These are phyloP conservation scores for Stephanodiscus minutulus DNA, from an alignment of 108 stramenopile species.

Conservation along the genomic window DNA sequence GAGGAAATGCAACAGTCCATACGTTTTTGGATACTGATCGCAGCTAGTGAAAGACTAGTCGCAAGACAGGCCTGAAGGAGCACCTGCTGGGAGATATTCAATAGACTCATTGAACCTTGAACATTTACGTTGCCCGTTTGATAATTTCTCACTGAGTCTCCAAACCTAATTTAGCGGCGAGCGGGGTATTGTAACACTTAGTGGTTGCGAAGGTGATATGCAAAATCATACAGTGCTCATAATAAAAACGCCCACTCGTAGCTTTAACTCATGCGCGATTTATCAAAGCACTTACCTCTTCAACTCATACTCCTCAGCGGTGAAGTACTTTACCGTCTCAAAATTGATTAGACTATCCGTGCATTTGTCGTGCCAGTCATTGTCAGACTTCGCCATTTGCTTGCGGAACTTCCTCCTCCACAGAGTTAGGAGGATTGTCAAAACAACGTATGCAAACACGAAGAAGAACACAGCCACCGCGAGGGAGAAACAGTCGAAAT, in stretches of 20 bases:
- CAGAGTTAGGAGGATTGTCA: conserved; percentile 91
- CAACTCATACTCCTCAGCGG: conserved; percentile 90
- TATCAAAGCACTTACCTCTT: conserved; percentile 18
- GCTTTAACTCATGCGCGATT: too few species aligned
- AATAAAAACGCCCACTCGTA: too few species aligned
- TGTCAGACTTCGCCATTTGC: conserved; percentile 89
- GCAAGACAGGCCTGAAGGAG: conserved; percentile 86
- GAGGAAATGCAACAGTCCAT: conserved; percentile 63
- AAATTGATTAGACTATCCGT: conserved; percentile 94
- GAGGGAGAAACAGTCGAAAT: conserved; percentile 85
- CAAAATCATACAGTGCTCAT: neutral
- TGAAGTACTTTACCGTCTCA: conserved; percentile 98
- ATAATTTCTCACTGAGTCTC: conserved; percentile 69
- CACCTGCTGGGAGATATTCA: conserved; percentile 91
- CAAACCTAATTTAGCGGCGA: conserved; percentile 48
- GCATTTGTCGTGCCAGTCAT: conserved; percentile 91
- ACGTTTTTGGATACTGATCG: conserved; percentile 58
- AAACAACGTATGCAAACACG: conserved; percentile 85
- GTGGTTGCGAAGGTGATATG: neutral
- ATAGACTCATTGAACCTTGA: conserved; percentile 80
- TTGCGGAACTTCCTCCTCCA: conserved; percentile 97
- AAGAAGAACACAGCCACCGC: conserved; percentile 87
- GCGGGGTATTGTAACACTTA: neutral
- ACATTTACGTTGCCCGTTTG: conserved; percentile 83
- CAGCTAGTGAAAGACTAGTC: conserved; percentile 68